Percentiles rank a stretch among this genome's conserved stretches.
These are phyloP conservation scores for Edaphochlamys debaryana DNA, from an alignment of 139 green algal genomes.

Conservation along the genomic window DNA sequence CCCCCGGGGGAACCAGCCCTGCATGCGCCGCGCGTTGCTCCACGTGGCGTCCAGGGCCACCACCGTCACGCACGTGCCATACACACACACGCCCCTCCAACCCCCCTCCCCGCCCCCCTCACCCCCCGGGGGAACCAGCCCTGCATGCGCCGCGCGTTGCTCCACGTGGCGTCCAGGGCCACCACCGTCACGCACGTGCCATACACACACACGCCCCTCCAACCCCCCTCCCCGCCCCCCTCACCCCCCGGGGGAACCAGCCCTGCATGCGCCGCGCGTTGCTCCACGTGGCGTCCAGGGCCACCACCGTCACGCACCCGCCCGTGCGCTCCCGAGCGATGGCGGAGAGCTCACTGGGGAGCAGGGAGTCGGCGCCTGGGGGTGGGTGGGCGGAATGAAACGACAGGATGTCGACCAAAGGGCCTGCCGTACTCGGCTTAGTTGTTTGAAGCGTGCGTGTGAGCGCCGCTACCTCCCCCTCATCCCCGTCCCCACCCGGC, in stretches of 20 bases:
- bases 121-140: constrained; percentile 34
- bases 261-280: constrained; percentile 47
- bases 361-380: constrained; percentile 39
- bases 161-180: constrained; percentile 49
- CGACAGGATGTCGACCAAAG: no score
- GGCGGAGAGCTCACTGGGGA: constrained; percentile 34
- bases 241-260: constrained; percentile 39
- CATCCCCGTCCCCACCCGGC: constrained; percentile 51
- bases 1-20: no score
- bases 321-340: constrained; percentile 33
- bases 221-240: background rate
- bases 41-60: no score
- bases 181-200: constrained; percentile 45
- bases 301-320: constrained; percentile 45
- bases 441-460: no score
- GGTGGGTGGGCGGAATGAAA: no score
- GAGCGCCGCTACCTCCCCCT: no score
- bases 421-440: no score
- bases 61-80: no score
- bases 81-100: no score
- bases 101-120: no score
- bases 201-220: background rate
- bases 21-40: no score
- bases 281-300: constrained; percentile 51
- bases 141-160: constrained; percentile 46